phyloP scores from a whole-genome alignment of 2,329 filamentous ascomycete species.

The Colletotrichum filicis region DNA sequence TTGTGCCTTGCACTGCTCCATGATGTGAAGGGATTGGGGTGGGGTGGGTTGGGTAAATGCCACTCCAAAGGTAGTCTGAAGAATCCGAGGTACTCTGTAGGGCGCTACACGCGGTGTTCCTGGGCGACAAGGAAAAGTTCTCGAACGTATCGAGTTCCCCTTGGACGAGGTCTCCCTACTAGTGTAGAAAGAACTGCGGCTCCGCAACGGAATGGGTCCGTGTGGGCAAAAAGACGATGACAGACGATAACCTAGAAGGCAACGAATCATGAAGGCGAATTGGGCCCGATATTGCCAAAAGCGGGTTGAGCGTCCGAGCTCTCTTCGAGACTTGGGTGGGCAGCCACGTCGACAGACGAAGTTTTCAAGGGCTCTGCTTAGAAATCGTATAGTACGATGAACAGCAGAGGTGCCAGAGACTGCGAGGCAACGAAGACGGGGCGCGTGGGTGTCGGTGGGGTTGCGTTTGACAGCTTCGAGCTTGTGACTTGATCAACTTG shows the following conservation, averaged over 20 bases:
- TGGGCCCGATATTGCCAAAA: not conserved
- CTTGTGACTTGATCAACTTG: not conserved
- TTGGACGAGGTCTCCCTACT: not conserved
- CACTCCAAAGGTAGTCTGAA: not conserved
- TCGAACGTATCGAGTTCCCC: conserved; percentile 6
- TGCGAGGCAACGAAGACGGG: conserved; percentile 26
- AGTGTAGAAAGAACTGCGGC: not conserved
- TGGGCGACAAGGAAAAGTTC: conserved; percentile 1
- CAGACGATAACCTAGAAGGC: not conserved
- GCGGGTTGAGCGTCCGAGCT: not conserved
- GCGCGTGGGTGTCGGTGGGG: not conserved
- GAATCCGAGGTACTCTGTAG: not conserved
- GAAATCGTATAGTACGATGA: conserved; percentile 31
- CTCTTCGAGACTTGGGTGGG: not conserved
- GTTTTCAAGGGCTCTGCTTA: conserved; percentile 20
- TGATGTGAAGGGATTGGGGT: not conserved
- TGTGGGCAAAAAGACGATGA: not conserved
- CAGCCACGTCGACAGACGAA: conserved; percentile 18
- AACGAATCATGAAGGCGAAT: conserved; percentile 7
- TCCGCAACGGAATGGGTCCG: not conserved
- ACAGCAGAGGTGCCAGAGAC: conserved; percentile 4
- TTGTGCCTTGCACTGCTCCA: not conserved
- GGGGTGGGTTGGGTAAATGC: not conserved
- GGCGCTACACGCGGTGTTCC: conserved; percentile 13
- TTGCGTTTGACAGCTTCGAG: not conserved